Percentiles rank a stretch among this genome's conserved stretches.
phyloP scores from a whole-genome alignment of 257 asterid genomes.

The Solanum boliviense region DNA sequence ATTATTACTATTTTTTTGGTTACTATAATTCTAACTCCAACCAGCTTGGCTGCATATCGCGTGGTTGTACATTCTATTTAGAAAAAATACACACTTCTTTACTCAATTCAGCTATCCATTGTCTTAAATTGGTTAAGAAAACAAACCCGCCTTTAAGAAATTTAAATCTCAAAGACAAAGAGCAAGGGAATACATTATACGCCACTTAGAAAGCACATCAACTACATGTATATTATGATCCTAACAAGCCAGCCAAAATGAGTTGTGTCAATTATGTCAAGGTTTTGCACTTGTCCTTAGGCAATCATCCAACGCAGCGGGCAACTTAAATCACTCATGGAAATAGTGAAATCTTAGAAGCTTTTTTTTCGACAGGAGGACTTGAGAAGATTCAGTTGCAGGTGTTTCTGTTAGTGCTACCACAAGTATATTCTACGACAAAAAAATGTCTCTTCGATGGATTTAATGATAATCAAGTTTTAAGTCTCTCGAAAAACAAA shows the following conservation, averaged over 20 bases:
- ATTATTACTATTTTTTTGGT: neutral
- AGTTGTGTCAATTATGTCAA: neutral
- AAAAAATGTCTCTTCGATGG: neutral
- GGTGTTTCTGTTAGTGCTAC: neutral
- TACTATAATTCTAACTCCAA: neutral
- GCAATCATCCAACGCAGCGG: neutral
- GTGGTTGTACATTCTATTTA: neutral
- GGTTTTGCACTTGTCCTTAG: neutral
- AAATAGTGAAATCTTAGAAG: neutral
- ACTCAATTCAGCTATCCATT: neutral
- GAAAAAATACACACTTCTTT: neutral
- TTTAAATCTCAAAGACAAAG: neutral
- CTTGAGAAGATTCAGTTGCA: neutral
- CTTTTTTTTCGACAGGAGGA: no score
- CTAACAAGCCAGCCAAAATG: neutral
- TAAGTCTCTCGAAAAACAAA: neutral
- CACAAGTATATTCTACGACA: neutral
- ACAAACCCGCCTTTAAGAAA: neutral
- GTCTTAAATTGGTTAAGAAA: neutral
- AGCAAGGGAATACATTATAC: neutral
- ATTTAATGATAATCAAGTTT: neutral
- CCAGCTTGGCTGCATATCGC: neutral
- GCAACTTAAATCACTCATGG: no score
- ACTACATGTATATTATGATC: neutral
- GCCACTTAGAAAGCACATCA: neutral